A percentile compares a stretch with the other conserved stretches of the same genome.
Evolutionary conservation across 2,329 filamentous ascomycete genomes (phyloP).

Genomic region (Camillea tinctor): DNA sequence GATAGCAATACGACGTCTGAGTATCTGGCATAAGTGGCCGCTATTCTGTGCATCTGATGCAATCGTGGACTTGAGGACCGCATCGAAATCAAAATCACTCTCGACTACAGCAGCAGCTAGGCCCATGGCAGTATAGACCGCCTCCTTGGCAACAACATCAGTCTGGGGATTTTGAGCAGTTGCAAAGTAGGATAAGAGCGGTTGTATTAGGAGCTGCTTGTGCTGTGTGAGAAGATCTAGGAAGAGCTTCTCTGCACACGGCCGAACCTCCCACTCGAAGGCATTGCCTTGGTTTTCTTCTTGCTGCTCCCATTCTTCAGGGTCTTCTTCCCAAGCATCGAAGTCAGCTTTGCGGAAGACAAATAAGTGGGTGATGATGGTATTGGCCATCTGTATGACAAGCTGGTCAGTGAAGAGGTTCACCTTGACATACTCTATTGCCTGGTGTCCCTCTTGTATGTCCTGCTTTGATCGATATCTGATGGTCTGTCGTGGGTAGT

Average conservation of each 20-base stretch:
- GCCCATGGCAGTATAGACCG: constrained; percentile 90
- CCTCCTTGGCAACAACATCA: constrained; percentile 84
- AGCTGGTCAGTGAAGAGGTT: constrained; percentile 75
- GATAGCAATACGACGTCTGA: constrained; percentile 85
- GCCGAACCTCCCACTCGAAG: constrained; percentile 89
- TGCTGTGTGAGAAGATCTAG: constrained; percentile 87
- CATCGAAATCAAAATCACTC: constrained; percentile 77
- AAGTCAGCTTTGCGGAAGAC: constrained; percentile 83
- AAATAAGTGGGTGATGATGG: constrained; percentile 84
- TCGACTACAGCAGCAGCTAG: constrained; percentile 76
- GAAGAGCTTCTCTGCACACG: constrained; percentile 92
- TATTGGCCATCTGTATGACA: constrained; percentile 77
- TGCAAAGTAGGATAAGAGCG: constrained; percentile 79
- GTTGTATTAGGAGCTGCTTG: constrained; percentile 76
- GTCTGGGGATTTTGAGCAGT: constrained; percentile 64
- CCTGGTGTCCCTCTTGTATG: constrained; percentile 72
- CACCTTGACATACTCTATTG: constrained; percentile 66
- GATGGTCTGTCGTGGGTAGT: constrained; percentile 77
- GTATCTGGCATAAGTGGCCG: constrained; percentile 67
- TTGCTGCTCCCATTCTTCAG: constrained; percentile 91
- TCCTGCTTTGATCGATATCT: constrained; percentile 74
- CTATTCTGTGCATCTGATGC: constrained; percentile 72
- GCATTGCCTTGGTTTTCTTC: constrained; percentile 82
- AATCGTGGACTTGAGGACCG: constrained; percentile 72
- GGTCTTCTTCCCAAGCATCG: constrained; percentile 89